Evolutionary conservation across 768 basidiomycete genomes (phyloP).

Genomic region (Kwoniella bestiolae): DNA sequence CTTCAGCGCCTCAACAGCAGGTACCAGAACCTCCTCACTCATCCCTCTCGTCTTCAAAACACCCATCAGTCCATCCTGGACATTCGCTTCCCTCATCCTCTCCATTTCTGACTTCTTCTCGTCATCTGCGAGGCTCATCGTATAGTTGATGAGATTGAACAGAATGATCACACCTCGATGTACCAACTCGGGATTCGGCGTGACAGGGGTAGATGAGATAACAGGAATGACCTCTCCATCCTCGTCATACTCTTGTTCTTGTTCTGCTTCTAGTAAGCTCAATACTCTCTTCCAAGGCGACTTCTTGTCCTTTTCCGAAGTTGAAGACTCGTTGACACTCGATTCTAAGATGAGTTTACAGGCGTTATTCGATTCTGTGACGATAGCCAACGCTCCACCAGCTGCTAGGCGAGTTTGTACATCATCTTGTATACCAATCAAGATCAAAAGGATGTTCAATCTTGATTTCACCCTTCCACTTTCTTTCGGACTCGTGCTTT

Average conservation of each 20-base stretch:
- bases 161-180: constrained; percentile 80
- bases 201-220: constrained; percentile 33
- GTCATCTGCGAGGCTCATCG: constrained; percentile 58
- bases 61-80: constrained; percentile 62
- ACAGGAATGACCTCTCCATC: constrained; percentile 35
- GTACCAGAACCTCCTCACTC: constrained; percentile 37
- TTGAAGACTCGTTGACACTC: neutral
- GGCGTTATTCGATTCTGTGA: constrained; percentile 68
- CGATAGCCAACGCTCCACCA: constrained; percentile 81
- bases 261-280: constrained; percentile 63
- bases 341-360: constrained; percentile 65
- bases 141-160: constrained; percentile 66
- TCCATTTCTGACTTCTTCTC: constrained; percentile 58
- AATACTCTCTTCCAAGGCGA: constrained; percentile 68
- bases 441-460: constrained; percentile 78
- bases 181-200: constrained; percentile 64
- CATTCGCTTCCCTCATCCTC: constrained; percentile 64
- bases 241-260: constrained; percentile 59
- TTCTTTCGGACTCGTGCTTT: constrained; percentile 6
- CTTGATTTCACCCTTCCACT: constrained; percentile 49
- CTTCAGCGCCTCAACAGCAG: constrained; percentile 41
- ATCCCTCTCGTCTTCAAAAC: constrained; percentile 21
- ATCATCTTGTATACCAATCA: constrained; percentile 88
- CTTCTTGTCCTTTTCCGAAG: constrained; percentile 6
- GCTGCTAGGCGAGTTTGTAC: constrained; percentile 83